Percentiles rank a stretch among this genome's conserved stretches.
phyloP scores from a whole-genome alignment of 2,329 filamentous ascomycete genomes.

The Talaromyces atroroseus region DNA sequence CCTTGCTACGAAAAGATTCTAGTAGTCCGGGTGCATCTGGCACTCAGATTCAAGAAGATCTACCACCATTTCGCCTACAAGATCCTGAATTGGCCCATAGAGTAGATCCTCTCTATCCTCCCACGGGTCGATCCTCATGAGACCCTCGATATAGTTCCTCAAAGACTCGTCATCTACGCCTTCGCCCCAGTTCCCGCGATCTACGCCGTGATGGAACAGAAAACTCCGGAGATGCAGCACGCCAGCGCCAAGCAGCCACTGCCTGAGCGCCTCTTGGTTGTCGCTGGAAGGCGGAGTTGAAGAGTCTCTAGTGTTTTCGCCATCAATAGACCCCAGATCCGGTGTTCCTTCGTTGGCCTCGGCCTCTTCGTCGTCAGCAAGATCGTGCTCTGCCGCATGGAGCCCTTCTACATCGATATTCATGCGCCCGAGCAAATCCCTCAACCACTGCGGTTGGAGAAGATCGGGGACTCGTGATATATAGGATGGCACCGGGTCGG shows the following conservation, averaged over 20 bases:
- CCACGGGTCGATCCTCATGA: conserved; percentile 24
- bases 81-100: conserved; percentile 26
- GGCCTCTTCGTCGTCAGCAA: conserved; percentile 18
- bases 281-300: conserved; percentile 20
- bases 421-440: conserved; percentile 32
- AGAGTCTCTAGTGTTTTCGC: background rate
- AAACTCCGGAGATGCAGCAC: conserved; percentile 32
- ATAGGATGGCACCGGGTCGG: conserved; percentile 29
- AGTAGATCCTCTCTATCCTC: conserved; percentile 24
- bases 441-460: conserved; percentile 31
- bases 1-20: background rate
- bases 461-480: conserved; percentile 26
- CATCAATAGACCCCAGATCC: conserved; percentile 13
- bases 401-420: conserved; percentile 22
- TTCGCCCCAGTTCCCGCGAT: conserved; percentile 38
- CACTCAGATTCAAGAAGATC: conserved; percentile 35
- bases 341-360: conserved; percentile 12
- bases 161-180: conserved; percentile 31
- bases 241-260: conserved; percentile 31
- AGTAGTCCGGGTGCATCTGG: conserved; percentile 22
- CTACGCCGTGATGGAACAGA: conserved; percentile 34
- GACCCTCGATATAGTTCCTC: conserved; percentile 30
- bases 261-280: conserved; percentile 26
- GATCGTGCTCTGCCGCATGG: conserved; percentile 22
- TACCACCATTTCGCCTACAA: conserved; percentile 31